Percentiles rank a stretch among this genome's conserved stretches.
Evolutionary conservation across 2,329 filamentous ascomycete genomes (phyloP).

Genomic region (Microsporum ferrugineum): DNA sequence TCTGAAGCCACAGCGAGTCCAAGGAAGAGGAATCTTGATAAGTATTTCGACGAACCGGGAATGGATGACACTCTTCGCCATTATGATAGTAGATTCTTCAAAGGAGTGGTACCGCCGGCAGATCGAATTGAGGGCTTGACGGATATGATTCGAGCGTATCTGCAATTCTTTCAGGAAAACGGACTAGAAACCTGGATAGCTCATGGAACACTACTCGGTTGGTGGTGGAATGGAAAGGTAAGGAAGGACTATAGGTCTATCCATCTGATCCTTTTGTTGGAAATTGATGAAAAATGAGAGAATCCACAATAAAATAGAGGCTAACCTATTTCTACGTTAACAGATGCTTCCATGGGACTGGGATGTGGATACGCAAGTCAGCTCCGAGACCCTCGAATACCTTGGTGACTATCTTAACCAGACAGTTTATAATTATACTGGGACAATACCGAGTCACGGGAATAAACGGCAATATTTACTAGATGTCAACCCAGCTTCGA

Average conservation of each 20-base stretch:
- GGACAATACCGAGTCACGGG: slow-evolving; percentile 27
- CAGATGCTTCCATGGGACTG: slow-evolving; percentile 72
- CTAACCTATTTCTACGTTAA: slow-evolving; percentile 63
- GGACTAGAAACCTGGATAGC: slow-evolving; percentile 75
- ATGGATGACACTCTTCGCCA: slow-evolving; percentile 51
- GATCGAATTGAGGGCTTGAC: slow-evolving; percentile 55
- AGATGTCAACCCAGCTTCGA: slow-evolving; percentile 63
- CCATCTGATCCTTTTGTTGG: slow-evolving; percentile 5
- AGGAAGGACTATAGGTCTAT: neutral
- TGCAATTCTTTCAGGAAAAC: slow-evolving; percentile 52
- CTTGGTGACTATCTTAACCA: slow-evolving; percentile 57
- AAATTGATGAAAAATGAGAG: neutral
- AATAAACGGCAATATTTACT: slow-evolving; percentile 52
- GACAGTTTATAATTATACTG: slow-evolving; percentile 44
- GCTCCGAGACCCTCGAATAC: slow-evolving; percentile 52
- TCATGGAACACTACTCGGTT: slow-evolving; percentile 71
- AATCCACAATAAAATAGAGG: neutral
- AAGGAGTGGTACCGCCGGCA: slow-evolving; percentile 51
- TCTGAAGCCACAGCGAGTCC: neutral
- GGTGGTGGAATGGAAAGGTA: slow-evolving; percentile 71
- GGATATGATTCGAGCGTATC: slow-evolving; percentile 63
- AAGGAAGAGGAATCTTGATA: slow-evolving; percentile 30
- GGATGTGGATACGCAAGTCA: slow-evolving; percentile 73
- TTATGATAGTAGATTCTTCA: slow-evolving; percentile 64
- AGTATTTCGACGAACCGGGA: slow-evolving; percentile 59